Evolutionary conservation across 345 rosid genomes (phyloP), one percentile per base, ranked within the genome.

Genomic region (Turnera subulata): DNA sequence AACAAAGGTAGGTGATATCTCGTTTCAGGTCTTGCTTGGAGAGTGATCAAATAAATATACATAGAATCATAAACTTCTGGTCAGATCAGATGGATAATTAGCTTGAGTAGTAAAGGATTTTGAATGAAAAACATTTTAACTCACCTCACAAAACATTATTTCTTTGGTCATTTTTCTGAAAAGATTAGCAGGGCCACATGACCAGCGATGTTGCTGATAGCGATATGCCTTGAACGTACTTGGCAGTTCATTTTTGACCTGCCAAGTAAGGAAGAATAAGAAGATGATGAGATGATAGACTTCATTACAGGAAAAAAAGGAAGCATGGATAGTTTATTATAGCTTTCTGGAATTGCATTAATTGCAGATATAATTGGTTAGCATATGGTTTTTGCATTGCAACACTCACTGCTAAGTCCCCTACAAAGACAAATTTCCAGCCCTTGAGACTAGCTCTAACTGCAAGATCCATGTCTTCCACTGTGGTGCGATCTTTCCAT

Each of bases 401-500:
- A 33, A 48, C 37, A 44, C 60, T 65, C 52, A 75, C 82, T 45
- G 37, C 62, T 20, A 76, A 63, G 58, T 78, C 78, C 9, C 80
- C 82, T 15, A 78, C 47, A 33, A 63, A 78, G 44, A 80, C 62
- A 16, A 78, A 70, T 35, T 83, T 76, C 86, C 89, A 78, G 60
- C 82, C 86, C 63, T 65, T 76, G 20, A 83, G 79, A 54, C 76
- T 78, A 42, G 82, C 82, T 35, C 79, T 63, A 40, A 78, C 79
- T 64, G 86, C 84, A 33, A 80, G 74, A 63, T 83, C 89, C 89
- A 80, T 78, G 62, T 80, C 89, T 63, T 80, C 83, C 50, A 78
- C 85, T 26, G 74, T 83, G 19, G 85, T 80, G 55, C 77, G 68
- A 54, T 83, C 80, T 33, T 76, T 83, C 84, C 86, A 83, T 35